These are phyloP conservation scores for Drechslerella stenobrocha DNA, from an alignment of 2,329 filamentous ascomycete species.

Conservation along the genomic window DNA sequence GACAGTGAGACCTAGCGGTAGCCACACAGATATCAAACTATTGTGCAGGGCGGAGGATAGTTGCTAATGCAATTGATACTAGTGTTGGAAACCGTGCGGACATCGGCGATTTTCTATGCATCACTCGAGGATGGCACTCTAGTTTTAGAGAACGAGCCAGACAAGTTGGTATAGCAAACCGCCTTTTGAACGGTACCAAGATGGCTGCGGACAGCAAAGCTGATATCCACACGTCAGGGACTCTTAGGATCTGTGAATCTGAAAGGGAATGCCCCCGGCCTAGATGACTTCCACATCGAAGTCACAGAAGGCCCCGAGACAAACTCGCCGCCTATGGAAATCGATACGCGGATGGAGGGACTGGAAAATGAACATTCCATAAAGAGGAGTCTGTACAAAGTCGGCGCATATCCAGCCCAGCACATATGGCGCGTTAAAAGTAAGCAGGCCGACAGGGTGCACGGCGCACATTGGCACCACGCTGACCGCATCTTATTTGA, in stretches of 20 bases:
- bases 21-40: background rate
- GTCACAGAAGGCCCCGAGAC: conserved; percentile 71
- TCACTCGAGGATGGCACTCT: conserved; percentile 76
- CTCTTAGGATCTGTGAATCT: conserved; percentile 68
- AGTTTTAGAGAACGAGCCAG: conserved; percentile 62
- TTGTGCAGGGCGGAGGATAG: too few relatives aligned
- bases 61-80: conserved; percentile 10
- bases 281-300: conserved; percentile 79
- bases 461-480: background rate
- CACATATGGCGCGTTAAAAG: conserved; percentile 81
- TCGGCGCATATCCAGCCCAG: conserved; percentile 67
- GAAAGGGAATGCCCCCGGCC: conserved; percentile 68
- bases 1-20: conserved; percentile 68
- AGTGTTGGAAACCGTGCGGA: conserved; percentile 67
- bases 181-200: background rate
- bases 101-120: conserved; percentile 78
- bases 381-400: conserved; percentile 58
- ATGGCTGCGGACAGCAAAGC: background rate
- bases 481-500: conserved; percentile 2
- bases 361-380: conserved; percentile 77
- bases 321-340: conserved; percentile 63
- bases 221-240: conserved; percentile 55
- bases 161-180: conserved; percentile 54
- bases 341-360: conserved; percentile 66
- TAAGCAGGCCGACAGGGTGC: conserved; percentile 54